Conservation (phyloP, 768 basidiomycete species). For the Clitopilus hobsonii region DNA sequence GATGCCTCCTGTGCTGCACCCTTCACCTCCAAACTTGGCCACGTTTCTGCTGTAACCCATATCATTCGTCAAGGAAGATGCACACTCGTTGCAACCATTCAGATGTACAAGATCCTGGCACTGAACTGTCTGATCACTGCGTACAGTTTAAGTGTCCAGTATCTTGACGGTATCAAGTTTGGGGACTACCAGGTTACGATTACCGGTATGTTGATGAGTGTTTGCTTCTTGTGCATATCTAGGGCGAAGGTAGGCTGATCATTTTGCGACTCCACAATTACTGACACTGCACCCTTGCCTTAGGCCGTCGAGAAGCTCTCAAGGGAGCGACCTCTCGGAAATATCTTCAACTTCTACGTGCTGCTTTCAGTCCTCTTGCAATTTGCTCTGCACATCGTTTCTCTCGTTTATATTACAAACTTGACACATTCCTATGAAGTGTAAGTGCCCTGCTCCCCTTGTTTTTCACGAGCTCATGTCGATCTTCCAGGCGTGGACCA, state of each 20-base stretch:
- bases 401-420: conserved; percentile 90
- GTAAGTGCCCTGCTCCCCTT: conserved; percentile 40
- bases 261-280: not conserved
- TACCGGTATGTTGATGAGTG: conserved; percentile 95
- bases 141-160: conserved; percentile 96
- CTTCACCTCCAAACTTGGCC: conserved; percentile 97
- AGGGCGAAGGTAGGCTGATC: conserved; percentile 75
- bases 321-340: conserved; percentile 86
- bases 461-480: not conserved
- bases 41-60: conserved; percentile 96
- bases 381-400: conserved; percentile 88
- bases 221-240: conserved; percentile 98
- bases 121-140: conserved; percentile 97
- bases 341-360: conserved; percentile 97
- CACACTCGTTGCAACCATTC: conserved; percentile 96
- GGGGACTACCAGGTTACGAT: conserved; percentile 98
- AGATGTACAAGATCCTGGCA: conserved; percentile 99
- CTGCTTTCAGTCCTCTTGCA: conserved; percentile 87
- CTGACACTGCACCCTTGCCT: not conserved
- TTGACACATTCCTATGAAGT: conserved; percentile 74
- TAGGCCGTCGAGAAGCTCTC: conserved; percentile 97
- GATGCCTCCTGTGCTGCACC: conserved; percentile 98
- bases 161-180: conserved; percentile 98
- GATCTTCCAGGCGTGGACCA: conserved; percentile 48
- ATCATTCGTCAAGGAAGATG: conserved; percentile 98